These are phyloP conservation scores for Musa troglodytarum DNA, from an alignment of 176 grass and related monocot species.

Conservation along the genomic window DNA sequence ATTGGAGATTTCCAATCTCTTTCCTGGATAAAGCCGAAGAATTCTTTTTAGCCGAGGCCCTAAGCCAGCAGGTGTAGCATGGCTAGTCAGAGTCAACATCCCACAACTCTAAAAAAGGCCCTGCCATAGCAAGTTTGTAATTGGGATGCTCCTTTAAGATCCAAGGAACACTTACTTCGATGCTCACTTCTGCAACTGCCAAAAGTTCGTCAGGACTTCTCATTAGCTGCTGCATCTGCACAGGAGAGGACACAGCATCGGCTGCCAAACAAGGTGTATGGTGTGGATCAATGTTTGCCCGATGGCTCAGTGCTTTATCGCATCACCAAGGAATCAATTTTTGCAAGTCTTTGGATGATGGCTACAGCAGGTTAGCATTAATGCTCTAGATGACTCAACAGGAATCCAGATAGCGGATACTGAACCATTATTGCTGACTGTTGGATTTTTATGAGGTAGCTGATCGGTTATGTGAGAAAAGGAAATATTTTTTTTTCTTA, in stretches of 20 bases:
- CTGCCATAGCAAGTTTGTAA: too few relatives aligned
- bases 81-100: background rate
- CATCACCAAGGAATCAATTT: background rate
- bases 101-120: too few relatives aligned
- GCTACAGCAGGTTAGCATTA: background rate
- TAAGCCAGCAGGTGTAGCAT: background rate
- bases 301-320: background rate
- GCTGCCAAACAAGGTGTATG: background rate
- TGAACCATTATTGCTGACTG: background rate
- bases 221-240: background rate
- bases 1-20: constrained; percentile 64
- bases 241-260: background rate
- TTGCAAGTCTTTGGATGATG: background rate
- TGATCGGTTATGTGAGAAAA: background rate
- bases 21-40: constrained; percentile 88
- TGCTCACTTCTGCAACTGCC: background rate
- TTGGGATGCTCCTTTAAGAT: background rate
- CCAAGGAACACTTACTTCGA: background rate
- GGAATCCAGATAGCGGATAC: background rate
- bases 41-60: constrained; percentile 58
- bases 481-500: background rate
- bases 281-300: background rate
- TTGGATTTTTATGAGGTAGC: background rate
- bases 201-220: background rate
- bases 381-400: background rate